These are phyloP conservation scores for Aspergillus avenaceus DNA, from an alignment of 495 filamentous ascomycete genomes.

Conservation along the genomic window DNA sequence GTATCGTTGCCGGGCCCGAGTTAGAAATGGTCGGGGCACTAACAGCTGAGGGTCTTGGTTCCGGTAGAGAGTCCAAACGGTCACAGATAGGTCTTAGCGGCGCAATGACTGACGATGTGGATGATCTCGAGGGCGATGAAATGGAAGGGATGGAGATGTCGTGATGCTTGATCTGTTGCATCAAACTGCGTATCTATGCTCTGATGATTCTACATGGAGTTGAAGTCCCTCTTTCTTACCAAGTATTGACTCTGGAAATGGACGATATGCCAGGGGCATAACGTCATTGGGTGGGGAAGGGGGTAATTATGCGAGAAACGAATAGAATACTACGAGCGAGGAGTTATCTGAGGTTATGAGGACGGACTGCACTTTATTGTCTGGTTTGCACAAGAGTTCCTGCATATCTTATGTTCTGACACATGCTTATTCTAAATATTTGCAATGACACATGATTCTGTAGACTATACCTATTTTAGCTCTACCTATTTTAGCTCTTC, in stretches of 20 bases:
- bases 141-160: conserved; percentile 65
- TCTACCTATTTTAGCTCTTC: conserved; percentile 3
- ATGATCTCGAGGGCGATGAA: conserved; percentile 64
- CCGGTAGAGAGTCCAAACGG: conserved; percentile 36
- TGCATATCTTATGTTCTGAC: neutral
- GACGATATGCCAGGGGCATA: too few species aligned
- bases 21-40: conserved; percentile 73
- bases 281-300: neutral
- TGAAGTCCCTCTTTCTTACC: too few species aligned
- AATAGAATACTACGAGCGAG: neutral
- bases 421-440: too few species aligned
- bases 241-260: too few species aligned
- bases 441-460: conserved; percentile 4
- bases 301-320: neutral
- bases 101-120: conserved; percentile 52
- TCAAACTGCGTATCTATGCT: neutral
- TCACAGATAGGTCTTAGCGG: conserved; percentile 49
- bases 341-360: neutral
- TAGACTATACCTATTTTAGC: neutral
- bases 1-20: conserved; percentile 79
- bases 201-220: neutral
- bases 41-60: conserved; percentile 52
- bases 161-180: conserved; percentile 17
- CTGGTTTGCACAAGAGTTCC: neutral
- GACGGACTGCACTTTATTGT: neutral